Percentiles rank a stretch among this genome's conserved stretches.
phyloP scores from a whole-genome alignment of 2,329 filamentous ascomycete species.

The Escovopsis sp. region DNA sequence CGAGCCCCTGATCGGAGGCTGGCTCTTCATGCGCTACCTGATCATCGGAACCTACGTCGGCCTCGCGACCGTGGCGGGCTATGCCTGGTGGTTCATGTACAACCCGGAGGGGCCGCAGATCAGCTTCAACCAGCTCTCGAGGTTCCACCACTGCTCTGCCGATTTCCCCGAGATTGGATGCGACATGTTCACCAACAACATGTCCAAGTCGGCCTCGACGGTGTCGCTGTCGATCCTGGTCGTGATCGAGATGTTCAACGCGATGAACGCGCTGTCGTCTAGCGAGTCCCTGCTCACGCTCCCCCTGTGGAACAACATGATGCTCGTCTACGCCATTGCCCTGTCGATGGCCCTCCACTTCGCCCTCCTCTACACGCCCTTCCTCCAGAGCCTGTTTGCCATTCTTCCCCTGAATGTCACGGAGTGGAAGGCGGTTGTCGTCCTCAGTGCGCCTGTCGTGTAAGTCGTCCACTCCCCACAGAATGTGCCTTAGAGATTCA shows the following conservation, averaged over 20 bases:
- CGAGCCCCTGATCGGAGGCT: slow-evolving; percentile 81
- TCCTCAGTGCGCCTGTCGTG: slow-evolving; percentile 85
- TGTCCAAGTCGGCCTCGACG: slow-evolving; percentile 81
- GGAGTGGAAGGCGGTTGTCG: slow-evolving; percentile 86
- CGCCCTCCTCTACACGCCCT: slow-evolving; percentile 77
- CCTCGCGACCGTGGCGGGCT: slow-evolving; percentile 85
- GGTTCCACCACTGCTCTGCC: slow-evolving; percentile 85
- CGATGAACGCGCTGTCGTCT: slow-evolving; percentile 92
- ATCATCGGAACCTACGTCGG: slow-evolving; percentile 93
- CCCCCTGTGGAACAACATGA: slow-evolving; percentile 97
- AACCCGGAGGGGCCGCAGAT: slow-evolving; percentile 84
- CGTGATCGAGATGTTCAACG: slow-evolving; percentile 98
- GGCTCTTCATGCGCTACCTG: slow-evolving; percentile 96
- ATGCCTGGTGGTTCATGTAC: slow-evolving; percentile 99
- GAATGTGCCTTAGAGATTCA: background rate
- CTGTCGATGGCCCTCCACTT: slow-evolving; percentile 94
- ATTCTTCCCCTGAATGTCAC: slow-evolving; percentile 73
- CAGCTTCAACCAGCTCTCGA: slow-evolving; percentile 70
- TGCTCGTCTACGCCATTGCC: slow-evolving; percentile 86
- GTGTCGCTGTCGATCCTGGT: slow-evolving; percentile 85
- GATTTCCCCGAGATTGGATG: slow-evolving; percentile 85
- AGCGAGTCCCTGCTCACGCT: slow-evolving; percentile 88
- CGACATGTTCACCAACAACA: slow-evolving; percentile 75
- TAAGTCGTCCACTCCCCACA: slow-evolving; percentile 33
- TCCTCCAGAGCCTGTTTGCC: slow-evolving; percentile 77